Conservation (phyloP, 129 eudicot genomes). For the Flaveria robusta region DNA sequence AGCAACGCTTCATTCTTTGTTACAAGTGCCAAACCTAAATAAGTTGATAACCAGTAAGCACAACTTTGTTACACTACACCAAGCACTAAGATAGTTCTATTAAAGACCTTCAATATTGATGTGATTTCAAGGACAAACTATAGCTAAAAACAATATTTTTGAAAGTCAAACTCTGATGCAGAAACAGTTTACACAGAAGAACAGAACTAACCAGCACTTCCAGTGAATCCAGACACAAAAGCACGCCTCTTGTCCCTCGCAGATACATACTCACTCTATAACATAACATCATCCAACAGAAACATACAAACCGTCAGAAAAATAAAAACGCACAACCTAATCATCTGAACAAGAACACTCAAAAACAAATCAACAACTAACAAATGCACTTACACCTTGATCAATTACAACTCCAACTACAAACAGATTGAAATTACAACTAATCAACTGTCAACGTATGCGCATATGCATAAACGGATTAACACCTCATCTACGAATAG, state of each 20-base stretch:
- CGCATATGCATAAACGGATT: too few relatives aligned
- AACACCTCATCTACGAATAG: too few relatives aligned
- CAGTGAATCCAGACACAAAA: slow-evolving; percentile 94
- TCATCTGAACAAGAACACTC: slow-evolving; percentile 18
- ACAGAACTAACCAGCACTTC: slow-evolving; percentile 83
- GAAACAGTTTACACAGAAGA: not conserved
- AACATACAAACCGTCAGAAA: not conserved
- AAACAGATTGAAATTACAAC: not conserved
- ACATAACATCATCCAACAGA: slow-evolving; percentile 25
- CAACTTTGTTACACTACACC: not conserved
- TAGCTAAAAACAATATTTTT: not conserved
- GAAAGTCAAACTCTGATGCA: not conserved
- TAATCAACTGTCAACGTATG: not conserved
- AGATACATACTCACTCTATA: slow-evolving; percentile 93
- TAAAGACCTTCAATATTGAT: not conserved
- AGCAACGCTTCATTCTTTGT: slow-evolving; percentile 83
- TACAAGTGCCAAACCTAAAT: slow-evolving; percentile 81
- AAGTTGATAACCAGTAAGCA: slow-evolving; percentile 27
- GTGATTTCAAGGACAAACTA: not conserved
- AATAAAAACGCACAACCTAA: not conserved
- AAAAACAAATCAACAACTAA: not conserved
- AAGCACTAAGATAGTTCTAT: not conserved
- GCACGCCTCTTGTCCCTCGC: slow-evolving; percentile 85
- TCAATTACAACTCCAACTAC: not conserved
- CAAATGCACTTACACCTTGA: not conserved